Evolutionary conservation across 2,329 filamentous ascomycete genomes (phyloP), one percentile per base, ranked within the genome.

Genomic region (Lachnellula cervina): DNA sequence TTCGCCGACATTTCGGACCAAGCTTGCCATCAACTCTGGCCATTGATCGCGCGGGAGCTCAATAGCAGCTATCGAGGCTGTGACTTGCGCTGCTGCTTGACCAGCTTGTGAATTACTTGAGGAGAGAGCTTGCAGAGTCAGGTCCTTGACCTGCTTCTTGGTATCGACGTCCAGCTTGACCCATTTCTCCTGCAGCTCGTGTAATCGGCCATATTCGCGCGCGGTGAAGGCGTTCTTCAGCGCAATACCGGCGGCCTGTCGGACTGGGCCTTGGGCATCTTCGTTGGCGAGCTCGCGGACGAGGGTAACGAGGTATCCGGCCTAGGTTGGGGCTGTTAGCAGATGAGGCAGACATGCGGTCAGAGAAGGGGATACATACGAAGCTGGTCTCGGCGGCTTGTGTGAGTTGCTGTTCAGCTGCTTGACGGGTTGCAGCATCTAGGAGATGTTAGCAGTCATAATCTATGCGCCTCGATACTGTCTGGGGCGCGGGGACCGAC

Each of bases 171-270:
- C 88, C 64, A 93, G 87, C 70, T 89, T 83, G 60, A 94, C 79
- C 94, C 94, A 99, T 87, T 95, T 91, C 70, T 85, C 82, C 77
- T 97, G 94, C 56, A 97, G 84, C 72, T 95, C 89, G 70, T 89
- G 87, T 76, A 96, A 86, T 70, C 91, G 88, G 69, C 84, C 78
- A 69, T 87, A 87, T 75, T 99, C 94, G 80, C 94, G 88, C 69
- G 92, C 89, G 70, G 90, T 90, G 78, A 99, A 97, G 69, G 94
- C 89, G 81, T 99, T 99, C 79, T 99, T 99, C 70, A 99, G 80
- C 66, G 94, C 93, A 67, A 99, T 84, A 84, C 92, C 94, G 68
- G 94, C 94, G 66, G 94, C 93, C 66, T 90, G 88, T 80, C 94
- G 88, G 71, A 97, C 94, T 71, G 90, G 83, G 63, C 88, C 82